phyloP scores from a whole-genome alignment of 225 moss, liverwort and hornwort genomes.

The Marchantia polymorpha region DNA sequence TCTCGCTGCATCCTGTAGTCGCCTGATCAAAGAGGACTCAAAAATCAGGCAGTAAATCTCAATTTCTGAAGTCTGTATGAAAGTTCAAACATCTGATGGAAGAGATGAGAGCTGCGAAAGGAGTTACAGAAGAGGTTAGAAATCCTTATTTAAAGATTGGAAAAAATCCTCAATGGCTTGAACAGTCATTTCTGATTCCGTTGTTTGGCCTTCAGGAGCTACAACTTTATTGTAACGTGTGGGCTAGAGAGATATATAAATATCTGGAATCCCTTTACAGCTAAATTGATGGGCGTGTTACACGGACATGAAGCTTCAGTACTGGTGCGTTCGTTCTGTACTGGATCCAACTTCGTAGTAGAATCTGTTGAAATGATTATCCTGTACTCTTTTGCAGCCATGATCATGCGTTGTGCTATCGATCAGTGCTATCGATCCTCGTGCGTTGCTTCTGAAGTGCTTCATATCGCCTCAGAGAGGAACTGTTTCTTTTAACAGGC shows the following conservation, averaged over 20 bases:
- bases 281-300: slow-evolving; percentile 74
- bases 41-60: too few species aligned
- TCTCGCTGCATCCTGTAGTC: too few species aligned
- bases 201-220: slow-evolving; percentile 49
- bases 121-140: too few species aligned
- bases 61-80: too few species aligned
- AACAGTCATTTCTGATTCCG: background rate
- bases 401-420: too few species aligned
- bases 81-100: too few species aligned
- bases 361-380: background rate
- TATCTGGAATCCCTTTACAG: slow-evolving; percentile 97
- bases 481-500: background rate
- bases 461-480: too few species aligned
- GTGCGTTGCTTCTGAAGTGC: too few species aligned
- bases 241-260: slow-evolving; percentile 91
- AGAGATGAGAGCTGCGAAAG: too few species aligned
- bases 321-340: slow-evolving; percentile 34
- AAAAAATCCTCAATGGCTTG: too few species aligned
- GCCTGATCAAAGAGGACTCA: too few species aligned
- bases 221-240: slow-evolving; percentile 95
- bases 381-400: background rate
- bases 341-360: background rate
- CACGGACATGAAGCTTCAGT: slow-evolving; percentile 94
- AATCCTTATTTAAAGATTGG: too few species aligned
- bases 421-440: background rate